Evolutionary conservation across 768 basidiomycete genomes (phyloP), one percentile per base, ranked within the genome.

Genomic region (Filobasidium floriforme): DNA sequence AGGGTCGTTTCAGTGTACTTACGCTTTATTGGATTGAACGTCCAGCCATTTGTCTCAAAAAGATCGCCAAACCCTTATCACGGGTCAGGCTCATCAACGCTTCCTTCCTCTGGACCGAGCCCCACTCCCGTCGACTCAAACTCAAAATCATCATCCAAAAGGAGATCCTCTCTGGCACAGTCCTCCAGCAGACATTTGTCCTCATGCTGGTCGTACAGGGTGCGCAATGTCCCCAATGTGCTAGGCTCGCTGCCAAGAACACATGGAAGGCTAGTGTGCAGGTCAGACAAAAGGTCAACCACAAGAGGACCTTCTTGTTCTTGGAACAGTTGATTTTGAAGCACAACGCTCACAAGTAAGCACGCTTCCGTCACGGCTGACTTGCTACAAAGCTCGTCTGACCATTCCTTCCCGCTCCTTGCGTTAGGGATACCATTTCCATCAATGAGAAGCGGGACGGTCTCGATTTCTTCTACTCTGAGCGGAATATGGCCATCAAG

Each of bases 61-160:
- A 93, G 78, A 85, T 98, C 59, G 70, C 75, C 10, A 63, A 74
- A 68, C 76, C 76, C 1, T 82, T 98, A 26, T 88, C 86, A 73
- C 93, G 91, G 82, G 92, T 98, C 29, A 89, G 94, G 59, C 80
- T 99, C 51, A 93, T 96, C n/a, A 94, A 98, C 69, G 96, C 96
- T 1, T 90, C 92, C 69, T 98, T 98, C 78, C 91, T 98, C 73
- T 99, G 96, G 96, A 99, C 96, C 24, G 96, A 99, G 75, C 96
- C 96, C 1, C 94, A 99, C 80, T 92, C 90, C 44, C 92, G 93
- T 75, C 85, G 96, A 43, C 78, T 98, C 68, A 85, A 91, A 57
- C 86, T 99, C 63, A 94, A 94, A 62, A 81, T 99, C 73, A 96
- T 94, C 0, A 92, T 99, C 68, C 96, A 99, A 81, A 99, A 99